These are phyloP conservation scores for Calonectria montana DNA, from an alignment of 2,329 filamentous ascomycete genomes.

Conservation along the genomic window DNA sequence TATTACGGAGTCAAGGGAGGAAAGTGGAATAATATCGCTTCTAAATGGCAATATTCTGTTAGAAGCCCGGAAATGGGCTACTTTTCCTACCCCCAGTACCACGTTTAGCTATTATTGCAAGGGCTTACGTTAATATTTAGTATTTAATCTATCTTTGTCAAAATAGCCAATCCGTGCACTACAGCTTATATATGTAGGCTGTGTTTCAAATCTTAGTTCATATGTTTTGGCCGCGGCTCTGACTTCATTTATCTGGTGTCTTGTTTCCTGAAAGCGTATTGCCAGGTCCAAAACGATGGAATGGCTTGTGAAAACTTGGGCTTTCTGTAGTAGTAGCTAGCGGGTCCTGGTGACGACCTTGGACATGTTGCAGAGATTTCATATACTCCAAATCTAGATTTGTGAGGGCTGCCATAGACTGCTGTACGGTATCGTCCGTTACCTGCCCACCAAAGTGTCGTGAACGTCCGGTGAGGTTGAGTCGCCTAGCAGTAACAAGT, in stretches of 20 bases:
- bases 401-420: background rate
- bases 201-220: too few relatives aligned
- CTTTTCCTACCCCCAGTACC: too few relatives aligned
- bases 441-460: background rate
- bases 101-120: too few relatives aligned
- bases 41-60: too few relatives aligned
- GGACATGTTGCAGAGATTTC: background rate
- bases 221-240: background rate
- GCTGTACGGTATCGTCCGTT: background rate
- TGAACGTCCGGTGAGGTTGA: slow-evolving; percentile 25
- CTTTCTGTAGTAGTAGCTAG: background rate
- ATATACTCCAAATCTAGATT: background rate
- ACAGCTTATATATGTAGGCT: too few relatives aligned
- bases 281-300: background rate
- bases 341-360: background rate
- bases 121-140: too few relatives aligned
- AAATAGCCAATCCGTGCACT: too few relatives aligned
- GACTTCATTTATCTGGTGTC: background rate
- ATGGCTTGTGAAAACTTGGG: background rate
- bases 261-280: background rate
- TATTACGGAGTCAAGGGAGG: too few relatives aligned
- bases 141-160: too few relatives aligned
- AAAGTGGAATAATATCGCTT: too few relatives aligned
- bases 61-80: too few relatives aligned
- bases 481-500: slow-evolving; percentile 34